Evolutionary conservation across 2,329 filamentous ascomycete genomes (phyloP), one percentile per base, ranked within the genome.

Genomic region (Dendrostoma leiphaemia): DNA sequence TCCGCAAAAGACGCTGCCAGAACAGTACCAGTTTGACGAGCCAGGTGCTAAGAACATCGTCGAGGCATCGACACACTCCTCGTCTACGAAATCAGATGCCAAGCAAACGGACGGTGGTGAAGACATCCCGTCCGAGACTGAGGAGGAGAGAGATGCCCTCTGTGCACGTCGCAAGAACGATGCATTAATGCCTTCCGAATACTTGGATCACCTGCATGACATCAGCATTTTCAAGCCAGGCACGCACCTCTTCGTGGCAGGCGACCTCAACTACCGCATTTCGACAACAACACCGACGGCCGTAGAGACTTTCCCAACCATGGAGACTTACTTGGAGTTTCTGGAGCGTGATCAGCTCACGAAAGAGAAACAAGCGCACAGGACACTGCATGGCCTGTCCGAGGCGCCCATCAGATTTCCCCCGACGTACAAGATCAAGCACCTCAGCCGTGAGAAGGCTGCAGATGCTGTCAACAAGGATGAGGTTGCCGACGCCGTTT

Each of bases 201-300:
- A 48, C 19, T 37, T 48, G 8, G 43, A n/a, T 9, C 52, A 47
- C 29, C 71, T 85, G 3, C 79, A 83, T 61, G 69, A 80, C 60
- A 73, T 83, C 37, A 84, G 84, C 31, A 83, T 97, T 53, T 97
- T 92, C 74, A 83, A 82, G 47, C 84, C 90, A 1, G 81, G 79
- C 3, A 85, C 85, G 3, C 85, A 96, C 67, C 76, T 97, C 1
- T 96, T 97, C 68, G 78, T 97, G 44, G 88, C 87, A 0, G 94
- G 94, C 23, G 94, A 99, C 69, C 80, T 99, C 57, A 99, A 99
- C 76, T 99, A 99, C 72, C 88, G 94, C 61, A 95, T 93, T 17
- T 84, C 86, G 7, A 80, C 85, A 58, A 79, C 77, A 1, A 74
- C 80, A 0, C 91, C 92, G 0, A 73, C 77, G 0, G 74, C 80